phyloP scores from a whole-genome alignment of 352 stramenopile species.

The Globisporangium cystogenes region DNA sequence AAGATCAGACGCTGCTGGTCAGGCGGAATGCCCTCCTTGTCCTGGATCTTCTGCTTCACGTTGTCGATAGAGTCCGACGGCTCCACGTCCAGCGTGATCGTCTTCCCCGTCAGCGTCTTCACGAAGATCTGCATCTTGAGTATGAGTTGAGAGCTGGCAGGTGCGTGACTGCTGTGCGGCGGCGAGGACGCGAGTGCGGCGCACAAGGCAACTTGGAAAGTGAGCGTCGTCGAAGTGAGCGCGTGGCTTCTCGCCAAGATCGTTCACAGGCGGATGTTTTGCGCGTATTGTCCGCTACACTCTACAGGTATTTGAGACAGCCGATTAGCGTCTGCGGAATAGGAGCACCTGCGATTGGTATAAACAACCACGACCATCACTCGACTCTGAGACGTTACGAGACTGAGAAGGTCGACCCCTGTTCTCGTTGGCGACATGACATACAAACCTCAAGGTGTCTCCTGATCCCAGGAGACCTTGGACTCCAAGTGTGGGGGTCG shows the following conservation, averaged over 20 bases:
- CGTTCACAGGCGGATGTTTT: neutral
- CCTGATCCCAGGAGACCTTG: neutral
- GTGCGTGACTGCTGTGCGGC: no score
- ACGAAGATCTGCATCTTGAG: constrained; percentile 92
- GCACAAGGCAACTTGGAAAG: constrained; percentile 1
- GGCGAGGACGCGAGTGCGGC: no score
- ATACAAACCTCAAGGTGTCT: constrained; percentile 1
- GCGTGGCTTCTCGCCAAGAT: no score
- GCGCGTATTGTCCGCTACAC: neutral
- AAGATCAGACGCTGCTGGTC: constrained; percentile 87
- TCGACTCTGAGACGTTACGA: constrained; percentile 1
- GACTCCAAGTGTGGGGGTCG: constrained; percentile 8
- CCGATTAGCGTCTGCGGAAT: no score
- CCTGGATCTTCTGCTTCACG: constrained; percentile 95
- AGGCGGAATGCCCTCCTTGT: constrained; percentile 83
- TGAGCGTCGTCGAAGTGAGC: neutral
- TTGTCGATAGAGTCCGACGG: constrained; percentile 92
- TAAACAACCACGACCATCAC: constrained; percentile 12
- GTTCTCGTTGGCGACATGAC: constrained; percentile 10
- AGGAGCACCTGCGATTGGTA: no score
- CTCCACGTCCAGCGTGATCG: constrained; percentile 90
- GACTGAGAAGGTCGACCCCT: neutral
- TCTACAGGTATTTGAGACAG: neutral
- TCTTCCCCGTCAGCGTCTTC: constrained; percentile 92
- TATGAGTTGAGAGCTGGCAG: constrained; percentile 37